Evolutionary conservation across 2,329 filamentous ascomycete genomes (phyloP).

Genomic region (Neofusicoccum cordaticola): DNA sequence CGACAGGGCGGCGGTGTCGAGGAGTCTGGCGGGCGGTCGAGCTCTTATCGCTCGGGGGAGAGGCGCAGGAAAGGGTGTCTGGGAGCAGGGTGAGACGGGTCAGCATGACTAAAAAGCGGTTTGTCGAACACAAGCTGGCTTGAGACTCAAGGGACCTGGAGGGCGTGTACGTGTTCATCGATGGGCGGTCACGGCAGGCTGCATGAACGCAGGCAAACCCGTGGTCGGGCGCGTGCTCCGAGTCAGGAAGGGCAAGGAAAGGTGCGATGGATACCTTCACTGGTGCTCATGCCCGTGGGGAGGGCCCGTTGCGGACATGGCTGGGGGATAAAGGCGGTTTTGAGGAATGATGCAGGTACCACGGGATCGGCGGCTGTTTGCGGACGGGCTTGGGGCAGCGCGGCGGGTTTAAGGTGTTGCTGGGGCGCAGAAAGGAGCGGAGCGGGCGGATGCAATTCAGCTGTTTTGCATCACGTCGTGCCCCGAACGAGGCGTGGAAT

Average conservation of each 20-base stretch:
- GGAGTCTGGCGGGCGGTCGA: neutral
- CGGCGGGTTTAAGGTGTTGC: neutral
- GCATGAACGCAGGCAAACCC: constrained; percentile 29
- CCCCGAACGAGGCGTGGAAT: constrained; percentile 9
- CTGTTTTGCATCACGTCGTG: constrained; percentile 6
- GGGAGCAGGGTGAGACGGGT: constrained; percentile 36
- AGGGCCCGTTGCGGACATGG: neutral
- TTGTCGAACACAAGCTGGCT: constrained; percentile 36
- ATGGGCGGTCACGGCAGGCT: constrained; percentile 25
- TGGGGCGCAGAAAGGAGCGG: neutral
- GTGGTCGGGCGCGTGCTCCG: constrained; percentile 23
- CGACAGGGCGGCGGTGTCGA: neutral
- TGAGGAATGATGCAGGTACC: constrained; percentile 14
- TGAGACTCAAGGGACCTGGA: constrained; percentile 17
- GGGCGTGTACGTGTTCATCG: constrained; percentile 39
- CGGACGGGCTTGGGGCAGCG: neutral
- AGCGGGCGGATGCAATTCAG: constrained; percentile 4
- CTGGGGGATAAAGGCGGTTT: constrained; percentile 12
- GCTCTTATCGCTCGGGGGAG: too few relatives aligned
- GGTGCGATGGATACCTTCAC: constrained; percentile 6
- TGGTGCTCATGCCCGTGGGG: constrained; percentile 1
- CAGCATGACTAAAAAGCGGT: constrained; percentile 33
- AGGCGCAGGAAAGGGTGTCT: constrained; percentile 26
- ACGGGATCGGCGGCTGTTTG: constrained; percentile 14
- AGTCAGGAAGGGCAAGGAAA: constrained; percentile 26